Evolutionary conservation across 192 early-diverging fungal species (phyloP).

Genomic region (Ramicandelaber brevisporus): DNA sequence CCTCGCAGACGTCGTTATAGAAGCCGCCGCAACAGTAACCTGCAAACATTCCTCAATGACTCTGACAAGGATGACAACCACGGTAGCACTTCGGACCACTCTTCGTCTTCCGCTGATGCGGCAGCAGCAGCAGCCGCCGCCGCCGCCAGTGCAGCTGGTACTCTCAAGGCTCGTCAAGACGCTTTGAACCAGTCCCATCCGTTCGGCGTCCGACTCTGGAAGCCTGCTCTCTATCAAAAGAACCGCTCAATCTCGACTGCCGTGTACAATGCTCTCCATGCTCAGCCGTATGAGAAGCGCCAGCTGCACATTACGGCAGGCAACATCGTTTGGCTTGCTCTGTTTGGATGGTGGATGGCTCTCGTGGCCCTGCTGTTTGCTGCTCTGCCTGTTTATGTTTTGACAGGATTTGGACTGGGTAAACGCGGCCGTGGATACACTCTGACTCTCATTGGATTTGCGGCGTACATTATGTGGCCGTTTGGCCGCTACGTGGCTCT

Average conservation of each 20-base stretch:
- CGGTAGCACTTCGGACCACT: constrained; percentile 4
- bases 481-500: constrained; percentile 85
- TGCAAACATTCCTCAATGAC: constrained; percentile 3
- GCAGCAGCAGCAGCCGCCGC: constrained; percentile 6
- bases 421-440: constrained; percentile 27
- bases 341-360: constrained; percentile 80
- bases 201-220: constrained; percentile 90
- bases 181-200: constrained; percentile 63
- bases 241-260: constrained; percentile 55
- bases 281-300: constrained; percentile 24
- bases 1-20: not conserved
- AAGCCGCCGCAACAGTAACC: not conserved
- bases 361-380: constrained; percentile 32
- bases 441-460: constrained; percentile 43
- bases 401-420: constrained; percentile 19
- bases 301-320: constrained; percentile 51
- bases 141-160: constrained; percentile 11
- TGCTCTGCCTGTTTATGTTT: no score
- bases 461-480: constrained; percentile 81
- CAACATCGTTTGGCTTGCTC: constrained; percentile 64
- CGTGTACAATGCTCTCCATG: constrained; percentile 60
- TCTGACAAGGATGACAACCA: constrained; percentile 8
- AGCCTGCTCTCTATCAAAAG: constrained; percentile 92
- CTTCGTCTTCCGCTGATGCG: constrained; percentile 5
- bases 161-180: constrained; percentile 17